Percentiles rank a stretch among this genome's conserved stretches.
Evolutionary conservation across 768 basidiomycete genomes (phyloP).

Genomic region (Rhodotorula toruloides): DNA sequence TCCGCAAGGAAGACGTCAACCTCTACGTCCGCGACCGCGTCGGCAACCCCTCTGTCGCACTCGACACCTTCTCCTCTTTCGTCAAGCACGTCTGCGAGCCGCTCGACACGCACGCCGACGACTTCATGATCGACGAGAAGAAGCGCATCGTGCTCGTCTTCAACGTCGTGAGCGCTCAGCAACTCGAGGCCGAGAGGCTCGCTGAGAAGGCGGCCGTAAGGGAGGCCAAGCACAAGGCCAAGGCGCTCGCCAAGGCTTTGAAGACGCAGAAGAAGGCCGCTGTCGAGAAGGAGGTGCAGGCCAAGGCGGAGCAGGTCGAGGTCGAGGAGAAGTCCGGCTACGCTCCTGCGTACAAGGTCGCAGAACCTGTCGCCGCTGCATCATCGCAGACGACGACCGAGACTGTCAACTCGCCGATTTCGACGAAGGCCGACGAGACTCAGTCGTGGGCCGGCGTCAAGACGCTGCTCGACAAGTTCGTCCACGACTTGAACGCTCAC

Average conservation of each 20-base stretch:
- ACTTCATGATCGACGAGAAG: constrained; percentile 32
- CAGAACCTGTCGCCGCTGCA: neutral
- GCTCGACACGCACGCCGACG: neutral
- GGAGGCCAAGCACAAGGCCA: neutral
- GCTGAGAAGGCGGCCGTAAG: neutral
- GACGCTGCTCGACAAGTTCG: constrained; percentile 21
- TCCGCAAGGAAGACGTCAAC: constrained; percentile 14
- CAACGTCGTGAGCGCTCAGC: constrained; percentile 12
- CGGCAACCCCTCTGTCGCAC: constrained; percentile 12
- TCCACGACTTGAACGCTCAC: constrained; percentile 32
- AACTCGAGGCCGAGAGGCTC: neutral
- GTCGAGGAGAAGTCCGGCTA: neutral
- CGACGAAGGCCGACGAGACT: neutral
- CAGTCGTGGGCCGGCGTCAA: constrained; percentile 17
- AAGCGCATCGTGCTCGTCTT: constrained; percentile 34
- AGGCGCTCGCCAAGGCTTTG: neutral
- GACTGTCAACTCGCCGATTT: neutral
- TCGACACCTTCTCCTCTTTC: constrained; percentile 18
- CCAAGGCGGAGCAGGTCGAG: neutral
- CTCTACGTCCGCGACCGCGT: constrained; percentile 19
- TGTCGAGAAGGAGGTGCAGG: neutral
- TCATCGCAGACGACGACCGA: neutral
- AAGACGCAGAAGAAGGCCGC: neutral
- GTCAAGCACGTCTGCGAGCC: constrained; percentile 16
- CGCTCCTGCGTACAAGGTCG: constrained; percentile 7